Conservation (phyloP, 2,329 filamentous ascomycete genomes). For the Aspergillus clavatus region DNA sequence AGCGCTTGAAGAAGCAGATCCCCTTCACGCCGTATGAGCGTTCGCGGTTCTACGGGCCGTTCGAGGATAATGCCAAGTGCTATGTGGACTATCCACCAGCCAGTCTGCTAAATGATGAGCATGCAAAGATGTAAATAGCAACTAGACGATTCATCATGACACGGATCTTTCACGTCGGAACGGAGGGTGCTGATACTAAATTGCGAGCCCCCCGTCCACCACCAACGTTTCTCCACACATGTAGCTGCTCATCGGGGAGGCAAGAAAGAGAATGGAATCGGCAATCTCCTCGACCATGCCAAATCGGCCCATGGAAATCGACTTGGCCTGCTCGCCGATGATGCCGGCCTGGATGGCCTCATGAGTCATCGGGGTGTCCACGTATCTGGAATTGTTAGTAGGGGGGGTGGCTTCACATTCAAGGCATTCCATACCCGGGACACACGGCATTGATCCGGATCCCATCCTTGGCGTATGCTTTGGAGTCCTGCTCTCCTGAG, state of each 20-base stretch:
- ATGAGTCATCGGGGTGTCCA: constrained; percentile 22
- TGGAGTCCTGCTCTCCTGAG: constrained; percentile 32
- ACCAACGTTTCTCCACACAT: constrained; percentile 37
- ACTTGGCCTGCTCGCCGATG: constrained; percentile 36
- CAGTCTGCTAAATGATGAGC: background rate
- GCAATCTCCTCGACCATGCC: constrained; percentile 51
- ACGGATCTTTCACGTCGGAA: background rate
- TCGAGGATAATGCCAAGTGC: constrained; percentile 29
- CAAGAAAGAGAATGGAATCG: constrained; percentile 46
- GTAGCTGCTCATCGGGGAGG: constrained; percentile 40
- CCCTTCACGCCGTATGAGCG: constrained; percentile 43
- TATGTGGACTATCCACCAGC: constrained; percentile 28
- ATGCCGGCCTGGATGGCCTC: constrained; percentile 10
- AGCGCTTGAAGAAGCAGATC: constrained; percentile 39
- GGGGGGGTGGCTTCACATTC: background rate
- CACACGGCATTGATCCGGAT: constrained; percentile 60
- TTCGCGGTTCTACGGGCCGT: constrained; percentile 42
- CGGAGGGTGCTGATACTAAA: constrained; percentile 6
- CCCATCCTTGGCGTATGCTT: constrained; percentile 46
- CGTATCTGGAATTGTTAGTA: constrained; percentile 11
- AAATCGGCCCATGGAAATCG: constrained; percentile 47
- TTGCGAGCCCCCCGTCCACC: constrained; percentile 25
- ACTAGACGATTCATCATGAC: background rate
- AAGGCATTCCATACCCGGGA: constrained; percentile 40
- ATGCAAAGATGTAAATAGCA: constrained; percentile 10